Conservation (phyloP, 305 asterid genomes). For the Nicotiana rustica region DNA sequence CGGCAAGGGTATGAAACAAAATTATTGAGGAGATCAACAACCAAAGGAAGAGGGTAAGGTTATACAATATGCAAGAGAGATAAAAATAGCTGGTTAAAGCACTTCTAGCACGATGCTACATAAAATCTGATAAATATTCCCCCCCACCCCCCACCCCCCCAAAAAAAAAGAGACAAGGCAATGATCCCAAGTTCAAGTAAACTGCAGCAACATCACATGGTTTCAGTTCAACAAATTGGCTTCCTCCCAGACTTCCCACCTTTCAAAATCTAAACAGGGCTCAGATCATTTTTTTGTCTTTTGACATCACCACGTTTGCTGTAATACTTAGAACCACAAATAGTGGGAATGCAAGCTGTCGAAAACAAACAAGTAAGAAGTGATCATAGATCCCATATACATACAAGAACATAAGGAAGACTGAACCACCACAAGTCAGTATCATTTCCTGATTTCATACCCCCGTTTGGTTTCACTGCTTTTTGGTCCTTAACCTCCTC, state of each 20-base stretch:
- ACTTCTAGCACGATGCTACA: constrained; percentile 6
- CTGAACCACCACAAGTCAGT: constrained; percentile 76
- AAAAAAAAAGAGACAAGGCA: not conserved
- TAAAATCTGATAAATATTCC: constrained; percentile 26
- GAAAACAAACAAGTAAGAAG: constrained; percentile 34
- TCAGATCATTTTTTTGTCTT: not conserved
- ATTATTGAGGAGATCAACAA: constrained; percentile 18
- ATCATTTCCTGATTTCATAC: constrained; percentile 41
- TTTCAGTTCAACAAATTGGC: constrained; percentile 23
- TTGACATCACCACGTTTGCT: constrained; percentile 23
- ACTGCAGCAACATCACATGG: not conserved
- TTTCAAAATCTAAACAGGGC: not conserved
- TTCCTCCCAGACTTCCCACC: not conserved
- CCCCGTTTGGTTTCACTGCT: constrained; percentile 40
- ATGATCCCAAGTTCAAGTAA: constrained; percentile 6
- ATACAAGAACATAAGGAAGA: constrained; percentile 87
- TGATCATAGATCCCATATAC: constrained; percentile 41
- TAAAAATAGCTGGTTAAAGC: constrained; percentile 7
- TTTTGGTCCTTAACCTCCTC: constrained; percentile 43
- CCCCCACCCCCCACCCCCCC: too few relatives aligned
- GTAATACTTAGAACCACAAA: not conserved
- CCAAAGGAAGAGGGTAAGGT: not conserved
- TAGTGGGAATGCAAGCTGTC: constrained; percentile 25
- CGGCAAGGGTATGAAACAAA: not conserved
- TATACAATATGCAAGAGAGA: constrained; percentile 11